These are phyloP conservation scores for Blastobotrys serpentis DNA, from an alignment of 1,139 yeast species.

Conservation along the genomic window DNA sequence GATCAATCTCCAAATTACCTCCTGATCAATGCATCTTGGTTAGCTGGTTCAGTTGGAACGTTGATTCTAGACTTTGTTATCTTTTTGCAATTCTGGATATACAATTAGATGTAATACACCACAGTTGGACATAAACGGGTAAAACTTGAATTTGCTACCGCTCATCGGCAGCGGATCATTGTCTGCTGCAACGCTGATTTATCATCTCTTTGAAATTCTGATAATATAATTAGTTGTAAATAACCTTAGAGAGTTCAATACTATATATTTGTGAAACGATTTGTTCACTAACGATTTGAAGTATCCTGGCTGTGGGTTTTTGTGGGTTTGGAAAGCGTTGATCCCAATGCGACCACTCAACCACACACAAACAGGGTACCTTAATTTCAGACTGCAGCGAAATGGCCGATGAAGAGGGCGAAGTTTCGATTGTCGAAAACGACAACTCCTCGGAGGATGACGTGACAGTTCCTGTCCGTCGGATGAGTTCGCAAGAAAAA, in stretches of 20 bases:
- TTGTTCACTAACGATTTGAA: too few species aligned
- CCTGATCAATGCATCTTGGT: slow-evolving; percentile 85
- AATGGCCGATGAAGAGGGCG: neutral
- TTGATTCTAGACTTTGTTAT: slow-evolving; percentile 77
- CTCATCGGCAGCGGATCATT: too few species aligned
- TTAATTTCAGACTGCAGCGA: neutral
- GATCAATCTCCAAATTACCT: slow-evolving; percentile 69
- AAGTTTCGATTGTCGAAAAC: neutral
- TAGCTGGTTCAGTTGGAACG: slow-evolving; percentile 89
- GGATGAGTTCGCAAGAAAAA: neutral
- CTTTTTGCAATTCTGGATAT: slow-evolving; percentile 81
- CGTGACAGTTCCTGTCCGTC: neutral
- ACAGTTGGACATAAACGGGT: too few species aligned
- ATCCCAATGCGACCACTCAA: too few species aligned
- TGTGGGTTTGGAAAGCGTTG: too few species aligned
- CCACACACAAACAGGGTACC: neutral
- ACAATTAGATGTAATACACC: slow-evolving; percentile 44
- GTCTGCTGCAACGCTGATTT: too few species aligned
- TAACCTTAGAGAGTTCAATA: too few species aligned
- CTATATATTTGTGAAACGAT: too few species aligned
- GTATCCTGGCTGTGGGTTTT: too few species aligned
- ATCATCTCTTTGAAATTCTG: too few species aligned
- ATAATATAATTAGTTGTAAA: too few species aligned
- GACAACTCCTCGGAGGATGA: neutral
- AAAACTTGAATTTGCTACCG: too few species aligned